Base-by-base conservation (phyloP, 2,329 filamentous ascomycete species). In the Aspergillus sp. region DNA sequence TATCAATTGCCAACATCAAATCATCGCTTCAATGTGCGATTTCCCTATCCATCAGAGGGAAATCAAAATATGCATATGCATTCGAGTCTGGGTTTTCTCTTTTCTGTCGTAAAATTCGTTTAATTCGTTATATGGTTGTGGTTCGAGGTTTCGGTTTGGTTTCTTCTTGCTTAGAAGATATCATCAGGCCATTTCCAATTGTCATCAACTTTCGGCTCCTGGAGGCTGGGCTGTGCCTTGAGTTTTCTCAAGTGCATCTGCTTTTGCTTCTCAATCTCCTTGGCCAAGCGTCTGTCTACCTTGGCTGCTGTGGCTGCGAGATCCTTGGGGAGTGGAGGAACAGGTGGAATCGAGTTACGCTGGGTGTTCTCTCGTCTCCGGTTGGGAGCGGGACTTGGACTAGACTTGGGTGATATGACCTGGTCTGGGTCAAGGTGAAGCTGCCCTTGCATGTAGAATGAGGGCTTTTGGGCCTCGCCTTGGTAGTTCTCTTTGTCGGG, bases 111-210 rank as follows among this genome's bases (percentile, higher is more conserved):
- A 19, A 19, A 19, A 19, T 2, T 19, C 19, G 19, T 19, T 4
- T 2, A 2, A 19, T 19, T 19, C 19, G 4, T 19, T 4, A 19
- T 19, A 4, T 19, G 19, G 19, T n/a, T n/a, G n/a, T n/a, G n/a
- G n/a, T n/a, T n/a, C n/a, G n/a, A n/a, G n/a, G n/a, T 19, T 19
- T 19, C 4, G 19, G 19, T 19, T 19, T 2, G 19, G 19, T 19
- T 19, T 19, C 19, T 19, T 19, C 19, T 19, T 19, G 19, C 19
- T 19, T 19, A 19, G 19, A 19, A 19, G 19, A 19, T 19, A 19
- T 19, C 19, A 19, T 19, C 67, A 5, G 68, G 68, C 70, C 70
- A 73, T 19, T 63, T 58, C 43, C 69, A 72, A 26, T 33, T 48
- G 33, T 47, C 26, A 19, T 26, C 48, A 8, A 10, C 39, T 39